phyloP scores from a whole-genome alignment of 257 asterid genomes.

The Ophiorrhiza pumila region DNA sequence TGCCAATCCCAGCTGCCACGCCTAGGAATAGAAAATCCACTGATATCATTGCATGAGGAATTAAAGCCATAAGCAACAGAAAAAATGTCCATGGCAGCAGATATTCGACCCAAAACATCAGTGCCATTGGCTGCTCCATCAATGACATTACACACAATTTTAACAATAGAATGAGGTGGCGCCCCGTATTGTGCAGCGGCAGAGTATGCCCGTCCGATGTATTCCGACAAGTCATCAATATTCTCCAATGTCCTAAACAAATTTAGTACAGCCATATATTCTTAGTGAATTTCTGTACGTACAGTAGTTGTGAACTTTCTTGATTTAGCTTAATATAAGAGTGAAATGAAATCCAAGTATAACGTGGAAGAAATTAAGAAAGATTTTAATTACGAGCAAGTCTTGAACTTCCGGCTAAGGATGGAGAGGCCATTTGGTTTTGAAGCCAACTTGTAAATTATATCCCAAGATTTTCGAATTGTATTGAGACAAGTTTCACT shows the following conservation, averaged over 20 bases:
- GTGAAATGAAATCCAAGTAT: too few species aligned
- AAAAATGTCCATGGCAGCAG: neutral
- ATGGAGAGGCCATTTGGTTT: conserved; percentile 44
- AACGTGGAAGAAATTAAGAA: neutral
- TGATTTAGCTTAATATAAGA: too few species aligned
- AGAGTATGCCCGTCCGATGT: neutral
- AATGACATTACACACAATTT: conserved; percentile 3
- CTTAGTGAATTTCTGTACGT: too few species aligned
- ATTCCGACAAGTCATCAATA: conserved; percentile 8
- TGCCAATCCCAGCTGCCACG: neutral
- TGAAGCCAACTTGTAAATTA: conserved; percentile 49
- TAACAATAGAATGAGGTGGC: conserved; percentile 13
- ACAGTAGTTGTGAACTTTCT: too few species aligned
- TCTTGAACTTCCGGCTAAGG: conserved; percentile 45
- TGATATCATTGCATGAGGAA: neutral
- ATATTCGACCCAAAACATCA: conserved; percentile 19
- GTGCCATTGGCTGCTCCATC: conserved; percentile 2
- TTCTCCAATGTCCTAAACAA: too few species aligned
- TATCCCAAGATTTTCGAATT: conserved; percentile 54
- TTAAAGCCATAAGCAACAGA: neutral
- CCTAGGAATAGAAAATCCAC: neutral
- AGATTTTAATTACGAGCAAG: conserved; percentile 3
- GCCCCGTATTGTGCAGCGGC: conserved; percentile 15
- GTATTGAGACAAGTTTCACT: conserved; percentile 43
- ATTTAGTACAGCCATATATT: too few species aligned